Evolutionary conservation across 2,329 filamentous ascomycete species (phyloP).

Genomic region (Trematosphaeria pertusa): DNA sequence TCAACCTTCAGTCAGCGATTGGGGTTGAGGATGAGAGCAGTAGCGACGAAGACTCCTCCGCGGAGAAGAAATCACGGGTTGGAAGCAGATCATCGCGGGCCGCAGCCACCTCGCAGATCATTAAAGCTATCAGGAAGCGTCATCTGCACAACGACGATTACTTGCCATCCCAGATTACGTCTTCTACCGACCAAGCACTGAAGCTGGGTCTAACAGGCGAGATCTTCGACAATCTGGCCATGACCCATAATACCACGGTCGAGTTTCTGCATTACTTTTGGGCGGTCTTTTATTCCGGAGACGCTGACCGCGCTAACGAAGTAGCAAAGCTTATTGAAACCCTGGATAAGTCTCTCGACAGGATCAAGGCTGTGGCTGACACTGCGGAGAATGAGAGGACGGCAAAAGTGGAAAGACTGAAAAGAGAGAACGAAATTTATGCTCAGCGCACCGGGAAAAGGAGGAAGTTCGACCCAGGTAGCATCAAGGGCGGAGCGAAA

Average conservation of each 20-base stretch:
- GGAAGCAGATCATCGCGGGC: slow-evolving; percentile 73
- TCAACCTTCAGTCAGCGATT: slow-evolving; percentile 68
- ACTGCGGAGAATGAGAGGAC: slow-evolving; percentile 79
- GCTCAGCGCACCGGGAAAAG: slow-evolving; percentile 77
- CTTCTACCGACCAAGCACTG: slow-evolving; percentile 37
- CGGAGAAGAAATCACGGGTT: slow-evolving; percentile 64
- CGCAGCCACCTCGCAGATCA: slow-evolving; percentile 70
- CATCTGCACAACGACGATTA: slow-evolving; percentile 62
- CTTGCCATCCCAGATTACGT: slow-evolving; percentile 27
- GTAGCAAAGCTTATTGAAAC: slow-evolving; percentile 83
- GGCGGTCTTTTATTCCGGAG: slow-evolving; percentile 87
- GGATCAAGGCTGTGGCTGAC: slow-evolving; percentile 80
- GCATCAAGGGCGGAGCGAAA: slow-evolving; percentile 75
- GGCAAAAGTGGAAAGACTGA: slow-evolving; percentile 69
- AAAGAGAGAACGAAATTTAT: slow-evolving; percentile 73
- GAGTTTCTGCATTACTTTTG: slow-evolving; percentile 99
- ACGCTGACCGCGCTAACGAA: slow-evolving; percentile 80
- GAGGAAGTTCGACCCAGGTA: slow-evolving; percentile 70
- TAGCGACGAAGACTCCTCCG: slow-evolving; percentile 65
- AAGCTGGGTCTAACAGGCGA: slow-evolving; percentile 46
- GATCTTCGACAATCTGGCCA: slow-evolving; percentile 67
- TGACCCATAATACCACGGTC: slow-evolving; percentile 89
- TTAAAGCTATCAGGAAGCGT: slow-evolving; percentile 69
- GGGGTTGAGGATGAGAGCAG: slow-evolving; percentile 71
- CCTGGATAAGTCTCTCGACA: slow-evolving; percentile 74